Conservation (phyloP, 345 rosid genomes). For the Microthlaspi erraticum region DNA sequence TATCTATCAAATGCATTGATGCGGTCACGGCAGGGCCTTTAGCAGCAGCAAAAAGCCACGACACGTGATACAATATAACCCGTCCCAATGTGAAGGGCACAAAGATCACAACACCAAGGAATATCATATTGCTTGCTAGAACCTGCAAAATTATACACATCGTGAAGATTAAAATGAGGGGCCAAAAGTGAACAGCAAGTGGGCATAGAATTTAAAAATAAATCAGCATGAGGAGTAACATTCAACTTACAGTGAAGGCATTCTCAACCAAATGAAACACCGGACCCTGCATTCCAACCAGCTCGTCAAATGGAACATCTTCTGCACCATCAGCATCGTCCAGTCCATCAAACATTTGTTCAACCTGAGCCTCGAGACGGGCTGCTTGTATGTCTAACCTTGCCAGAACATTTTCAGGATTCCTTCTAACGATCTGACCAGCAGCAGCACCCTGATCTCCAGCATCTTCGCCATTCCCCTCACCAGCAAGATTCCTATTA, state of each 20-base stretch:
- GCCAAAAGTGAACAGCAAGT: slow-evolving; percentile 7
- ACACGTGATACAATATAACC: slow-evolving; percentile 61
- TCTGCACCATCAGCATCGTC: slow-evolving; percentile 99
- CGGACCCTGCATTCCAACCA: slow-evolving; percentile 99
- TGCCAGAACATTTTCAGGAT: slow-evolving; percentile 98
- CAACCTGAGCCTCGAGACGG: slow-evolving; percentile 98
- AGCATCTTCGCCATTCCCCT: slow-evolving; percentile 82
- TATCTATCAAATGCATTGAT: slow-evolving; percentile 54
- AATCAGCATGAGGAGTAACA: slow-evolving; percentile 13
- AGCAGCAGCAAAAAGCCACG: slow-evolving; percentile 91
- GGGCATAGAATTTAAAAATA: not conserved
- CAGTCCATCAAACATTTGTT: slow-evolving; percentile 98
- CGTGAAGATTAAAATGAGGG: not conserved
- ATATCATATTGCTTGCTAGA: slow-evolving; percentile 97
- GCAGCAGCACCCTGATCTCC: slow-evolving; percentile 81
- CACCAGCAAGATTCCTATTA: slow-evolving; percentile 81
- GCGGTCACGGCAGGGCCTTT: slow-evolving; percentile 59
- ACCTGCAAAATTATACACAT: slow-evolving; percentile 63
- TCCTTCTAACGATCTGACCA: slow-evolving; percentile 75
- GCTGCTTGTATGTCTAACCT: slow-evolving; percentile 99
- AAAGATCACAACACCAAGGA: slow-evolving; percentile 94
- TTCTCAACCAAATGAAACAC: slow-evolving; percentile 99
- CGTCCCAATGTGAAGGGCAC: slow-evolving; percentile 95
- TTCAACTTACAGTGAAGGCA: slow-evolving; percentile 91
- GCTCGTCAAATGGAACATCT: slow-evolving; percentile 99